Evolutionary conservation across 2,329 filamentous ascomycete species (phyloP).

Genomic region (Didymella sp.): DNA sequence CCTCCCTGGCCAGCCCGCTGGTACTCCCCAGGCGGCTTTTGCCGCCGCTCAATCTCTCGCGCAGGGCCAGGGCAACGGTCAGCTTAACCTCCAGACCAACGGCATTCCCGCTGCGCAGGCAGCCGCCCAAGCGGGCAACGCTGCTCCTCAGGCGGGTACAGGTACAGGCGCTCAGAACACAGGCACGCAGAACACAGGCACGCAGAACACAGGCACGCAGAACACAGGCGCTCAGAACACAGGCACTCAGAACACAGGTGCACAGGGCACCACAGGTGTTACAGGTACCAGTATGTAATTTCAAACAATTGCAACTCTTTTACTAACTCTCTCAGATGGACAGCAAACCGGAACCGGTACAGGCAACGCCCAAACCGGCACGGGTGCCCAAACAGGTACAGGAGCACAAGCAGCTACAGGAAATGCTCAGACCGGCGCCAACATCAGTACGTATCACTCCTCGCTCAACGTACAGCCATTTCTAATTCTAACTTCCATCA

Average conservation of each 20-base stretch:
- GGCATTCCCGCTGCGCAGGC: slow-evolving; percentile 18
- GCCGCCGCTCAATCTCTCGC: slow-evolving; percentile 38
- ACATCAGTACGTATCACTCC: slow-evolving; percentile 1
- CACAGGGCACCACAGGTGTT: background rate
- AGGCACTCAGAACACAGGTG: too few species aligned
- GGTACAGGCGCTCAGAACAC: background rate
- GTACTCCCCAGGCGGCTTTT: slow-evolving; percentile 42
- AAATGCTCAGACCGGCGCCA: background rate
- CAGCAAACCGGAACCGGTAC: too few species aligned
- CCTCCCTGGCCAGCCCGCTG: slow-evolving; percentile 38
- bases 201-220: too few species aligned
- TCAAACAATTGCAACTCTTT: too few species aligned
- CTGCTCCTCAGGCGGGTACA: slow-evolving; percentile 1
- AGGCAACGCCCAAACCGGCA: background rate
- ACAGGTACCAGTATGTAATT: background rate
- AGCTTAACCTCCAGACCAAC: slow-evolving; percentile 31
- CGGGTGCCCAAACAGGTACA: background rate
- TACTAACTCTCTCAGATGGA: too few species aligned
- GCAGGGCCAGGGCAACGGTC: slow-evolving; percentile 40
- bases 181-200: too few species aligned
- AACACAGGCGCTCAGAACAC: too few species aligned
- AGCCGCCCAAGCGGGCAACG: slow-evolving; percentile 16
- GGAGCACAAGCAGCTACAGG: background rate
- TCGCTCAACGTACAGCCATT: background rate
- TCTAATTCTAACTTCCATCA: background rate